Percentiles rank a stretch among this genome's conserved stretches.
phyloP scores from a whole-genome alignment of 352 stramenopile genomes.

The Phytopythium litorale region DNA sequence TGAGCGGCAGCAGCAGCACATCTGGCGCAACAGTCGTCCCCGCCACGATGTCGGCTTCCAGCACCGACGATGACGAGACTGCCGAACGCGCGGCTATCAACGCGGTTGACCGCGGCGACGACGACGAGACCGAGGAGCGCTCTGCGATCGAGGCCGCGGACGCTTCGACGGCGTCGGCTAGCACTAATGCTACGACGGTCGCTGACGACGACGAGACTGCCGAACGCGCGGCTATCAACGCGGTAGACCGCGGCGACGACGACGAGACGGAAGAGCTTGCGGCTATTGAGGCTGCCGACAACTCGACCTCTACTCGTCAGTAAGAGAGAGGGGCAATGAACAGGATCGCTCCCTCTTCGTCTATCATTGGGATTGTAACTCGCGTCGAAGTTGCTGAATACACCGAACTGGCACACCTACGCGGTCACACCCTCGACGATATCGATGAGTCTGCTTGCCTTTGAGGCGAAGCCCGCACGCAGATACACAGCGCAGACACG shows the following conservation, averaged over 20 bases:
- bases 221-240: background rate
- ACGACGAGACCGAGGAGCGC: slow-evolving; percentile 7
- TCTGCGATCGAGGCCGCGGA: background rate
- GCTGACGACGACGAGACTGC: slow-evolving; percentile 2
- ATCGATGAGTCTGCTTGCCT: background rate
- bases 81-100: slow-evolving; percentile 1
- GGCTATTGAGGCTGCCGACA: slow-evolving; percentile 2
- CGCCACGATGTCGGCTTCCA: background rate
- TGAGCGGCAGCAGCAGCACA: background rate
- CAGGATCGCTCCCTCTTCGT: background rate
- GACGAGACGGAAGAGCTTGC: slow-evolving; percentile 6
- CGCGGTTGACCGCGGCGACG: background rate
- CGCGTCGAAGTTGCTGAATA: background rate
- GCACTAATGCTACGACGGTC: background rate
- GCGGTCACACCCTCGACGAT: background rate
- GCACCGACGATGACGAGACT: slow-evolving; percentile 1
- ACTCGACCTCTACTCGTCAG: background rate
- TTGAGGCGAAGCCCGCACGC: background rate
- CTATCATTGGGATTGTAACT: background rate
- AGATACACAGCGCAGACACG: background rate
- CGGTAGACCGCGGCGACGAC: background rate
- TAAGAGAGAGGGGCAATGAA: background rate
- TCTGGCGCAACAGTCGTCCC: background rate
- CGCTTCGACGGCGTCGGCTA: background rate
- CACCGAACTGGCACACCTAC: background rate